Evolutionary conservation across 805 yeast species (phyloP).

Genomic region (Yamadazyma laniorum): DNA sequence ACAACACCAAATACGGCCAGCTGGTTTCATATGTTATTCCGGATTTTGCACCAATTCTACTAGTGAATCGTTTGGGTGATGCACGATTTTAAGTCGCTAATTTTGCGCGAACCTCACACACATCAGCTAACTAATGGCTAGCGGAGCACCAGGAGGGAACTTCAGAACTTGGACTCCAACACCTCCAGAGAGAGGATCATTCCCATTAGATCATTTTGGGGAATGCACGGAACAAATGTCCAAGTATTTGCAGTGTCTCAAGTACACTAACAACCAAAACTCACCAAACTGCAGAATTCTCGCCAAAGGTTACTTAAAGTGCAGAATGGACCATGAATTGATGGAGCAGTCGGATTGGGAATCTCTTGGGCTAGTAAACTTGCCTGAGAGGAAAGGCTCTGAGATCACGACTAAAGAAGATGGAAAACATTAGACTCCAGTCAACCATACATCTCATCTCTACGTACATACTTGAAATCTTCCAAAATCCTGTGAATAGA

Average conservation of each 20-base stretch:
- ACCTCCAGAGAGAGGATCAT: constrained; percentile 96
- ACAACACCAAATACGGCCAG: too few species aligned
- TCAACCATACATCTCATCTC: too few species aligned
- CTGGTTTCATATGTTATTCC: too few species aligned
- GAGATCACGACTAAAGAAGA: too few species aligned
- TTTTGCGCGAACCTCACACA: too few species aligned
- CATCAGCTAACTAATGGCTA: constrained; percentile 24
- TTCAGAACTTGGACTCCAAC: constrained; percentile 61
- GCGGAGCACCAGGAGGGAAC: constrained; percentile 38
- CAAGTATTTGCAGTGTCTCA: constrained; percentile 74
- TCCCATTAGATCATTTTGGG: constrained; percentile 85
- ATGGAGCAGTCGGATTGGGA: constrained; percentile 46
- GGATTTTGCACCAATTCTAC: too few species aligned
- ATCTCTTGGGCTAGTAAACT: constrained; percentile 39
- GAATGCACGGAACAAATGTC: constrained; percentile 80
- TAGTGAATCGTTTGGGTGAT: too few species aligned
- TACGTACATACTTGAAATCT: too few species aligned
- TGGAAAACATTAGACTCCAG: too few species aligned
- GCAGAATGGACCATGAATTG: constrained; percentile 78
- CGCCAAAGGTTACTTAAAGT: constrained; percentile 77
- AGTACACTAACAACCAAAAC: constrained; percentile 73
- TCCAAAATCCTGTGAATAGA: too few species aligned
- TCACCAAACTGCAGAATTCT: constrained; percentile 87
- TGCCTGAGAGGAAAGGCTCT: constrained; percentile 35
- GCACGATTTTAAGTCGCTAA: too few species aligned